Evolutionary conservation across 2,329 filamentous ascomycete genomes (phyloP), one percentile per base, ranked within the genome.

Genomic region (Penicillium sp.): DNA sequence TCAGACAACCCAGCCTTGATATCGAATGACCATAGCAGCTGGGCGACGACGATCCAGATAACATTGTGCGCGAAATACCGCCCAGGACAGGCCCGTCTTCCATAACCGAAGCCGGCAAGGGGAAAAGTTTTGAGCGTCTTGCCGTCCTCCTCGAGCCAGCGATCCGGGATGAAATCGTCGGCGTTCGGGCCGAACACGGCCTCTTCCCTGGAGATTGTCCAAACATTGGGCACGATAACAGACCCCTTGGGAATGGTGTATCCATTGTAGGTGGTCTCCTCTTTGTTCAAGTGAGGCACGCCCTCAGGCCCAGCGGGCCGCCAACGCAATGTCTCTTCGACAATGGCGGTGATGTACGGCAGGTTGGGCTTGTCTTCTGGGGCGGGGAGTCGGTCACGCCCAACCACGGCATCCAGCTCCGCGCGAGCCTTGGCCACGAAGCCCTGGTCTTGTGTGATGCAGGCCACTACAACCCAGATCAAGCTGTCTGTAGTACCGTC

Each of bases 211-310:
- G 73, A 71, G 59, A 79, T 74, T 0, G 74, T 68, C 75, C 75
- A 79, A 1, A 70, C 68, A 56, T 75, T 76, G 0, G 70, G 68
- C 0, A 77, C 59, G 1, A 83, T 65, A 0, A 72, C 76, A 0
- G 80, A 78, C 2, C 74, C 79, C 2, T 73, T 70, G 2, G 80
- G 79, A 30, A 83, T 78, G 26, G 67, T 69, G 62, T 77, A 81
- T n/a, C 77, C 54, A 1, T 52, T 52, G 59, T 78, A 82, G 8
- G 62, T 63, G 56, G 81, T 77, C 46, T 81, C 78, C 40, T 74
- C 69, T 1, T 72, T 74, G 0, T 71, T 68, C 0, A 77, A 73
- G 52, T 81, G 79, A 0, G 79, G 79, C 1, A 76, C 70, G 0
- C 73, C 76, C 0, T 76, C 64, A 0, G 78, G 75, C 0, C 71